phyloP scores from a whole-genome alignment of 2,329 filamentous ascomycete genomes.

The Fusarium mundagurra region DNA sequence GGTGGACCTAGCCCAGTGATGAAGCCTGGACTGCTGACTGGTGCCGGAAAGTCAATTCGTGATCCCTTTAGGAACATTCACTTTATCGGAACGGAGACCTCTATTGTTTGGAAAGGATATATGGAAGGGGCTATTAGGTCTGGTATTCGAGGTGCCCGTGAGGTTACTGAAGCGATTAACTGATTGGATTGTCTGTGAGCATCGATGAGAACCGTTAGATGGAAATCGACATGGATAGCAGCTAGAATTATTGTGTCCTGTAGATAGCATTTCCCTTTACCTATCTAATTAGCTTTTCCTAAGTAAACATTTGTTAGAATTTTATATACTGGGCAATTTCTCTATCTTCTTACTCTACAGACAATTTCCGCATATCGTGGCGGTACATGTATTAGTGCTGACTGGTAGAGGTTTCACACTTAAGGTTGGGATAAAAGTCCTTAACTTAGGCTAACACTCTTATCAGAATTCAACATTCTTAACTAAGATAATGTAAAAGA shows the following conservation, averaged over 20 bases:
- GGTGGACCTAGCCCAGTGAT: not conserved
- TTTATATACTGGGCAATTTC: no score
- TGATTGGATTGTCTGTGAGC: rapidly evolving
- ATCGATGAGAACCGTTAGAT: rapidly evolving
- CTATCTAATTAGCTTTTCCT: no score
- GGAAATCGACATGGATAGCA: rapidly evolving
- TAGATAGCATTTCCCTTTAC: no score
- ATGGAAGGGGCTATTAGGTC: not conserved
- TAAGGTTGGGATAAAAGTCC: rapidly evolving
- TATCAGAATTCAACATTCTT: rapidly evolving
- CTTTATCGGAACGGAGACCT: not conserved
- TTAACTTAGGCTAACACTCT: rapidly evolving
- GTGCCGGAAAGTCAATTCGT: not conserved
- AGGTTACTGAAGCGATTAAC: constrained; percentile 41
- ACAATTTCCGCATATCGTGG: no score
- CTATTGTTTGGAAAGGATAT: not conserved
- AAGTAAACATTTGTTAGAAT: no score
- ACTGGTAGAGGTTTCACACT: not conserved
- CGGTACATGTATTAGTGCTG: no score
- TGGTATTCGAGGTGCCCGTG: not conserved
- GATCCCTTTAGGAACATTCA: not conserved
- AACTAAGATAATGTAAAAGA: not conserved
- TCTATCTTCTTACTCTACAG: no score
- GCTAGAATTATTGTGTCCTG: rapidly evolving
- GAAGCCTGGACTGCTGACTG: not conserved